Evolutionary conservation across 768 basidiomycete species (phyloP).

Genomic region (Mycena alexandri): DNA sequence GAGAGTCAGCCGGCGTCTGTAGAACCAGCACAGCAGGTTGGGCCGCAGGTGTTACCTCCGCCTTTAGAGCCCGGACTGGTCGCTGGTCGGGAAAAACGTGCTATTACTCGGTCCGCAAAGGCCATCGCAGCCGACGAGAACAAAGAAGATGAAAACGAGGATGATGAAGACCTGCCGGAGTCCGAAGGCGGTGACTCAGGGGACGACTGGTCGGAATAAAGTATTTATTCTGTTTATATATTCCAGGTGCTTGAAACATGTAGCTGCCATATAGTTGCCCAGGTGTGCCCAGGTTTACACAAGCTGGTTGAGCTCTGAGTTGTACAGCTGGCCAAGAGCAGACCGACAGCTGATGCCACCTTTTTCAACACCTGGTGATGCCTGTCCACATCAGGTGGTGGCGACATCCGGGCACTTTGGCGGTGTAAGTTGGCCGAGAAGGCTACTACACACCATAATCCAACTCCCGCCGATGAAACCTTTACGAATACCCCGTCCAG

Average conservation of each 20-base stretch:
- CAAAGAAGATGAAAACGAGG: too few relatives aligned
- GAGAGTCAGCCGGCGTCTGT: too few relatives aligned
- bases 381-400: not conserved
- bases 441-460: too few relatives aligned
- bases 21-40: too few relatives aligned
- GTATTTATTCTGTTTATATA: not conserved
- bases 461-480: too few relatives aligned
- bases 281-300: not conserved
- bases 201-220: slow-evolving; percentile 1
- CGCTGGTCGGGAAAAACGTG: not conserved
- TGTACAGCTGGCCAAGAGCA: not conserved
- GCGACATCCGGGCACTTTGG: slow-evolving; percentile 10
- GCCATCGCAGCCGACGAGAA: not conserved
- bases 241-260: not conserved
- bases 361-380: not conserved
- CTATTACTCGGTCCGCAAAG: not conserved
- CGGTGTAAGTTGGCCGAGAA: too few relatives aligned
- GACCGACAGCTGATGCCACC: not conserved
- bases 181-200: not conserved
- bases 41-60: too few relatives aligned
- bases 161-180: not conserved
- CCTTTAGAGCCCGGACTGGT: slow-evolving; percentile 1
- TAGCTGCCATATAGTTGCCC: not conserved
- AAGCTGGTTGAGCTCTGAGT: not conserved
- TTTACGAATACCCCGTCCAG: too few relatives aligned